Percentiles rank a stretch among this genome's conserved stretches.
Conservation (phyloP, 2,329 filamentous ascomycete genomes). For the Pseudogymnoascus sp. region DNA sequence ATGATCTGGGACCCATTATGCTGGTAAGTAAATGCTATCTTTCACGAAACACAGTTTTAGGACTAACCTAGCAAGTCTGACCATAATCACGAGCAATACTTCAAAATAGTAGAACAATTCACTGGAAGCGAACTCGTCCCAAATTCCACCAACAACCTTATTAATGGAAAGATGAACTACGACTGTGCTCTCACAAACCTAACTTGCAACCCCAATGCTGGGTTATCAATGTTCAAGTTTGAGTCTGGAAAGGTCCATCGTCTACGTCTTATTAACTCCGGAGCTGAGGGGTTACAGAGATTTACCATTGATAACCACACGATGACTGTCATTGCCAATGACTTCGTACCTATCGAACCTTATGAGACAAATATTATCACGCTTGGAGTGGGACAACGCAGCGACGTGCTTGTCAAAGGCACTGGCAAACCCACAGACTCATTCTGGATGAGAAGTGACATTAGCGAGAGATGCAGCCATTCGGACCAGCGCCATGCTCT, state of each 20-base stretch:
- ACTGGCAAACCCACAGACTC: not conserved
- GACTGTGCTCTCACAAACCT: slow-evolving; percentile 10
- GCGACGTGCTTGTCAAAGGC: slow-evolving; percentile 33
- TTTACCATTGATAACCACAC: slow-evolving; percentile 42
- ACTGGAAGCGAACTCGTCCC: not conserved
- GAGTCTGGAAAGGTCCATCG: slow-evolving; percentile 37
- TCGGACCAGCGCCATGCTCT: slow-evolving; percentile 43
- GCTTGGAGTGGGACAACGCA: slow-evolving; percentile 48
- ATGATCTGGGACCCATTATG: slow-evolving; percentile 49
- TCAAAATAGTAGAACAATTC: not conserved
- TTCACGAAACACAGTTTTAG: not conserved
- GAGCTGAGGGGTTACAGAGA: slow-evolving; percentile 38
- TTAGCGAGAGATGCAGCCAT: slow-evolving; percentile 39
- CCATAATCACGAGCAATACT: not conserved
- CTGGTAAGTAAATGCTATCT: slow-evolving; percentile 13
- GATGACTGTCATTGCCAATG: slow-evolving; percentile 58
- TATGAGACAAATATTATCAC: slow-evolving; percentile 37
- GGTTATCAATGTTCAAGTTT: slow-evolving; percentile 33
- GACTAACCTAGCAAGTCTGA: not conserved
- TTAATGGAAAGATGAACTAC: slow-evolving; percentile 28
- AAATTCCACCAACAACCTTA: slow-evolving; percentile 22
- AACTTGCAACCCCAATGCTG: slow-evolving; percentile 16
- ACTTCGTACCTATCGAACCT: slow-evolving; percentile 50
- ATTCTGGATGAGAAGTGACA: slow-evolving; percentile 15
- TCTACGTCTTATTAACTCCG: slow-evolving; percentile 41